Conservation (phyloP, 495 filamentous ascomycete genomes). For the Penicillium taxi region DNA sequence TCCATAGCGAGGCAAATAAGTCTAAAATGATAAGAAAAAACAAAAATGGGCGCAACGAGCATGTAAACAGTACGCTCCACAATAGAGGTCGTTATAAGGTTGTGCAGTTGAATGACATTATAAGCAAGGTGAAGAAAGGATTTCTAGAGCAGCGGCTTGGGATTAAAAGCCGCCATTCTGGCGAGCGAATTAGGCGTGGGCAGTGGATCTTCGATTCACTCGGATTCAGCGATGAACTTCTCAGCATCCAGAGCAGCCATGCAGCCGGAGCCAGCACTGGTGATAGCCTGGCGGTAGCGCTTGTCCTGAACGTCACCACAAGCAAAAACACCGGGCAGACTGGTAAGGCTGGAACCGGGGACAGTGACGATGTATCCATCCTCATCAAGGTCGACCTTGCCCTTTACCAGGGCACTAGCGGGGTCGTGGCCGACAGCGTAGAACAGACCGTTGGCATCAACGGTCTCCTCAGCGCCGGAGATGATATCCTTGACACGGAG, state of each 20-base stretch:
- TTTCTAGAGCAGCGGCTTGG: conserved; percentile 1
- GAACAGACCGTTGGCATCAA: conserved; percentile 89
- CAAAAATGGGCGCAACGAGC: conserved; percentile 6
- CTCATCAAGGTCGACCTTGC: conserved; percentile 73
- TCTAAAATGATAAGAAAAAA: too few species aligned
- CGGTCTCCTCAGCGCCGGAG: conserved; percentile 66
- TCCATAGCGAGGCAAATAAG: conserved; percentile 9
- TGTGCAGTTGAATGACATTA: neutral
- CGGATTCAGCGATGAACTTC: conserved; percentile 75
- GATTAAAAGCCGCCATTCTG: conserved; percentile 40
- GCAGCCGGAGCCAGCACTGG: conserved; percentile 91
- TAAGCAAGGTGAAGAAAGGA: neutral
- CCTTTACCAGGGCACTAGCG: conserved; percentile 79
- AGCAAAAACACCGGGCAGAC: conserved; percentile 86
- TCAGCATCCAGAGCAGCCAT: conserved; percentile 93
- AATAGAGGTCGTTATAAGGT: conserved; percentile 11
- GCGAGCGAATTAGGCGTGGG: conserved; percentile 50
- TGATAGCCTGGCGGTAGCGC: conserved; percentile 95
- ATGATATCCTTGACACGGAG: conserved; percentile 71
- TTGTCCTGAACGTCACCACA: conserved; percentile 98
- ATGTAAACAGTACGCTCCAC: conserved; percentile 10
- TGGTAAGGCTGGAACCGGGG: conserved; percentile 83
- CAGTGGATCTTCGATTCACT: conserved; percentile 43
- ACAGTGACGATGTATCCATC: conserved; percentile 86
- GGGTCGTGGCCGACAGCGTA: conserved; percentile 98